These are phyloP conservation scores for Leucocoprinus leucothites DNA, from an alignment of 768 basidiomycete species.

Conservation along the genomic window DNA sequence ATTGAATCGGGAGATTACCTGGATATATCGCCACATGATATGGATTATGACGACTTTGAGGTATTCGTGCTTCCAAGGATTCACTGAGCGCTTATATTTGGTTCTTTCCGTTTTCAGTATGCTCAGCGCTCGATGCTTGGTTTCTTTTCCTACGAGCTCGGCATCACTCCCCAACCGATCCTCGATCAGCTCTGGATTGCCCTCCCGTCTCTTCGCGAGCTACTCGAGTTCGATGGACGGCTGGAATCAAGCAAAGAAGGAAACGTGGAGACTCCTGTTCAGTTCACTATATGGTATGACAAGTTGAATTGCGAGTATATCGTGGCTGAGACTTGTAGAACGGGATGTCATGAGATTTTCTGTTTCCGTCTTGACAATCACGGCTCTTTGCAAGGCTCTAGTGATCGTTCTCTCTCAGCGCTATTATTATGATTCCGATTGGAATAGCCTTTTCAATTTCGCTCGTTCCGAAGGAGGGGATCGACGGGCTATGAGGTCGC, in stretches of 20 bases:
- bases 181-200: conserved; percentile 59
- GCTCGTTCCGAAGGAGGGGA: background rate
- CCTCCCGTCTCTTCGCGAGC: conserved; percentile 45
- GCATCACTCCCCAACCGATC: conserved; percentile 51
- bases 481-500: conserved; percentile 9
- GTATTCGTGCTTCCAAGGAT: conserved; percentile 24
- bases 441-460: conserved; percentile 18
- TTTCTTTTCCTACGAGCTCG: conserved; percentile 45
- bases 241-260: conserved; percentile 43
- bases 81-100: conserved; percentile 1
- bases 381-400: conserved; percentile 47
- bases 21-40: conserved; percentile 41
- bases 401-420: conserved; percentile 33
- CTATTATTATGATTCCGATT: conserved; percentile 30
- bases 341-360: conserved; percentile 52
- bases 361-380: conserved; percentile 50
- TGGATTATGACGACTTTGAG: conserved; percentile 52
- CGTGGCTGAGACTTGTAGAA: conserved; percentile 29
- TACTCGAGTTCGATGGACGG: conserved; percentile 37
- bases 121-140: conserved; percentile 56
- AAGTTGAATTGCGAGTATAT: background rate
- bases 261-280: conserved; percentile 51
- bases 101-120: conserved; percentile 29
- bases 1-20: conserved; percentile 51
- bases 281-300: conserved; percentile 35